A percentile compares a stretch with the other conserved stretches of the same genome.
Conservation (phyloP, 139 green algal genomes). For the Spirogloea muscicola region DNA sequence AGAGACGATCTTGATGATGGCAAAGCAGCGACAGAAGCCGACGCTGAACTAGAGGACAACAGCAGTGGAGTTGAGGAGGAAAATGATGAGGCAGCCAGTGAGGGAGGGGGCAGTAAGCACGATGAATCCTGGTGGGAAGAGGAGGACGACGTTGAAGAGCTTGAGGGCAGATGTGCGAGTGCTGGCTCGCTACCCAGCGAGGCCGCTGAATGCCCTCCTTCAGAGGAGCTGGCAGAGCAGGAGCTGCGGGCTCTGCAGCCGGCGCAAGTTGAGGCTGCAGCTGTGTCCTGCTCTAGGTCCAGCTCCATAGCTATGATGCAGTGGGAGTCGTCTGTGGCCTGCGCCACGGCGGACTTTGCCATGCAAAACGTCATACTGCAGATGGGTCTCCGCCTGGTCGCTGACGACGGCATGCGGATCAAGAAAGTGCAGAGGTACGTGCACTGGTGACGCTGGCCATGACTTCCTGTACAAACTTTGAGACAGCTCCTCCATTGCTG, state of each 20-base stretch:
- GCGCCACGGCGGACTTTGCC: slow-evolving; percentile 85
- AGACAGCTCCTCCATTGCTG: not conserved
- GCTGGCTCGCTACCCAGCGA: too few relatives aligned
- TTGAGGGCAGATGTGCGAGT: too few relatives aligned
- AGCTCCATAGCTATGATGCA: too few relatives aligned
- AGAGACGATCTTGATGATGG: not conserved
- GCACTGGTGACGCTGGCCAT: not conserved
- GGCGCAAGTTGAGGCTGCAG: too few relatives aligned
- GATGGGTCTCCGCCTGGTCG: slow-evolving; percentile 55
- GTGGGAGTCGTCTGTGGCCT: slow-evolving; percentile 55
- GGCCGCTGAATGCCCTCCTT: too few relatives aligned
- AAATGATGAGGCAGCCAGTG: not conserved
- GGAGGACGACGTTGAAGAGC: too few relatives aligned
- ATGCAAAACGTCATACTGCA: slow-evolving; percentile 96
- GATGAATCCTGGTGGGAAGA: too few relatives aligned
- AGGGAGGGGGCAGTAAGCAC: not conserved
- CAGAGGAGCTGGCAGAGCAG: too few relatives aligned
- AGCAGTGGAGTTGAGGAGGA: slow-evolving; percentile 26
- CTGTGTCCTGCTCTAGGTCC: too few relatives aligned
- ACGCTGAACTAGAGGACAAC: not conserved
- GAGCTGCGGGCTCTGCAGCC: too few relatives aligned
- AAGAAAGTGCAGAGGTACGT: slow-evolving; percentile 51
- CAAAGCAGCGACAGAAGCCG: not conserved
- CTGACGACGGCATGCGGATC: slow-evolving; percentile 74
- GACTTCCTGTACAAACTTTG: not conserved